A percentile compares a stretch with the other conserved stretches of the same genome.
These are phyloP conservation scores for Geotrichum candidum DNA, from an alignment of 1,139 yeast species.

Conservation along the genomic window DNA sequence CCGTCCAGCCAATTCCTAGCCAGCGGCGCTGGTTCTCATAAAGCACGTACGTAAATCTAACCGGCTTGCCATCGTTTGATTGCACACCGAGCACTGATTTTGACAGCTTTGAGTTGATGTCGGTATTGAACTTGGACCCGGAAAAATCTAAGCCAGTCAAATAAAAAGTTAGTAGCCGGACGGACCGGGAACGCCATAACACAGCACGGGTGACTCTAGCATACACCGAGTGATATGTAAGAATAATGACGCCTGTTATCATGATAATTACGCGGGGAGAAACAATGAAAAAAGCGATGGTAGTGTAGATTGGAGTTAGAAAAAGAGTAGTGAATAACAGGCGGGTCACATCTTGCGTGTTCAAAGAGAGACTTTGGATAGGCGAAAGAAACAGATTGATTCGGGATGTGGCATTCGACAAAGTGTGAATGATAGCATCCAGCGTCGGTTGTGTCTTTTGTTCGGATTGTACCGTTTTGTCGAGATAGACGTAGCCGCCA, in stretches of 20 bases:
- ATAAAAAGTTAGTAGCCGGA: conserved; percentile 68
- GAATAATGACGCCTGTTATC: conserved; percentile 52
- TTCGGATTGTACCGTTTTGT: conserved; percentile 38
- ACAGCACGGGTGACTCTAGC: conserved; percentile 73
- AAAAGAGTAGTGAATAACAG: conserved; percentile 77
- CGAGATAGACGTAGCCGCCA: conserved; percentile 54
- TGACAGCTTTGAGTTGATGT: conserved; percentile 3
- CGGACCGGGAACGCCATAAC: conserved; percentile 73
- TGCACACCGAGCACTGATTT: conserved; percentile 42
- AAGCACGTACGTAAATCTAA: conserved; percentile 84
- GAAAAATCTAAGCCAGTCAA: conserved; percentile 83
- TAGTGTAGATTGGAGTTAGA: conserved; percentile 74
- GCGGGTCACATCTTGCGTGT: conserved; percentile 73
- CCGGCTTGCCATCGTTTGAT: conserved; percentile 56
- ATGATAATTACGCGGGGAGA: conserved; percentile 67
- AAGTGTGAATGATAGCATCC: conserved; percentile 76
- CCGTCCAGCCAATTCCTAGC: conserved; percentile 98
- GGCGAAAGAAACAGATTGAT: conserved; percentile 76
- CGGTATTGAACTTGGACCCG: conserved; percentile 36
- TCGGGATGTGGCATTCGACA: conserved; percentile 69
- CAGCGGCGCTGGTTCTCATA: conserved; percentile 95
- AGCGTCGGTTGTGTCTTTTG: conserved; percentile 68
- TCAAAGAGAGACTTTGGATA: conserved; percentile 61
- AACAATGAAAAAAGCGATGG: conserved; percentile 60
- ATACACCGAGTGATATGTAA: conserved; percentile 84